Evolutionary conservation across 2,329 filamentous ascomycete species (phyloP), one percentile per base, ranked within the genome.

Genomic region (Esteya vermicola): DNA sequence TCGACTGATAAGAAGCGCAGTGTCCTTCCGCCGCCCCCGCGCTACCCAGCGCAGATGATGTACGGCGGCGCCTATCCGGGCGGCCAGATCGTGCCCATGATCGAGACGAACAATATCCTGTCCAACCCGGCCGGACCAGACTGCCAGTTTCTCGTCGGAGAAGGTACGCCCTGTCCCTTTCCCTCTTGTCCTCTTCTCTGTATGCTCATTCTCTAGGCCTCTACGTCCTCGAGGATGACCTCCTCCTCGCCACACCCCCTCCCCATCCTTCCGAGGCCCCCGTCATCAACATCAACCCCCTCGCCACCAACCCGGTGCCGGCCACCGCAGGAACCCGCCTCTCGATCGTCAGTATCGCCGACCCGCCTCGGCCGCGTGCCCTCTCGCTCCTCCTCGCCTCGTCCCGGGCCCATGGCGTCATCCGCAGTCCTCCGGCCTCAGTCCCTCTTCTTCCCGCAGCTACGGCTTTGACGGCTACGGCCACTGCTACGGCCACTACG

Each of bases 231-330:
- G 81, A 86, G 57, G 89, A 98, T 61, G 85, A 94, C 57, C 66
- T 98, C 22, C 81, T 86, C 50, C 78, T 98, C 42, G 89, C 91
- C 33, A 95, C 88, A 26, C 91, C 91, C 42, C 89, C 89, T 47
- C 88, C 88, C 13, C 91, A 98, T 61, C 91, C 91, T 19, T 94
- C 88, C 45, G 91, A 98, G 65, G 79, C 85, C 12, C 88, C 86
- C 19, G 64, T 88, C 31, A 63, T 82, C 43, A 95, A 93, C 54
- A 81, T 84, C 33, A 98, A 96, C 54, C 91, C 91, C 21, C 74
- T 98, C 32, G 81, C 85, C 30, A 95, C 89, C 6, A 81, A 72
- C 16, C 80, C 86, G 6, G 77, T 81, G 39, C 84, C 88, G n/a
- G 85, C 85, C 4, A 86, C 81, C 2, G 70, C 76, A 6, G 91